These are phyloP conservation scores for Cylindrodendrum hubeiense DNA, from an alignment of 2,329 filamentous ascomycete species.

Conservation along the genomic window DNA sequence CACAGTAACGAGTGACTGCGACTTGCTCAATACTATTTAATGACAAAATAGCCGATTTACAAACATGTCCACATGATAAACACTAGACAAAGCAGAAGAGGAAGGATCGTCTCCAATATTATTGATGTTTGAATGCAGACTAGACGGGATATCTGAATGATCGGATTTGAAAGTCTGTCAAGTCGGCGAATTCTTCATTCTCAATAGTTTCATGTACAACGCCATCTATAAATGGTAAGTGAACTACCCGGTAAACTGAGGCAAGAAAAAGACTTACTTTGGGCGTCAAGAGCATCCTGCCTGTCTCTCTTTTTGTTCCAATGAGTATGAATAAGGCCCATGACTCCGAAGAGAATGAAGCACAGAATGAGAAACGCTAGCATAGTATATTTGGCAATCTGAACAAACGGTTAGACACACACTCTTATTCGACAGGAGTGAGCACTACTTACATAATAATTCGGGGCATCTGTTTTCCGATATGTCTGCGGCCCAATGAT, in stretches of 20 bases:
- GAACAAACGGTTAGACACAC: background rate
- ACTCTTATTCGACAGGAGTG: no score
- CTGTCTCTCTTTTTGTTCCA: constrained; percentile 15
- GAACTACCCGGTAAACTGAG: background rate
- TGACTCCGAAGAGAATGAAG: background rate
- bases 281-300: background rate
- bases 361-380: constrained; percentile 14
- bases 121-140: background rate
- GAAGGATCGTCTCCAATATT: background rate
- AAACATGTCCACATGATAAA: no score
- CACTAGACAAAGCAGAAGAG: no score
- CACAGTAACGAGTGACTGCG: no score
- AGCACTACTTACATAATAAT: constrained; percentile 15
- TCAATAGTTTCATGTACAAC: constrained; percentile 5
- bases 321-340: constrained; percentile 11
- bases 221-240: background rate
- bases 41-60: no score
- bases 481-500: constrained; percentile 26
- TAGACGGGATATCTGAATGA: constrained; percentile 19
- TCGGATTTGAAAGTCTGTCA: constrained; percentile 17
- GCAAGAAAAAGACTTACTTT: background rate
- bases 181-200: constrained; percentile 18
- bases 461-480: constrained; percentile 10
- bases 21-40: no score
- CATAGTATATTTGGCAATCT: constrained; percentile 26